Conservation (phyloP, 2,329 filamentous ascomycete genomes). For the Didymella segeticola region DNA sequence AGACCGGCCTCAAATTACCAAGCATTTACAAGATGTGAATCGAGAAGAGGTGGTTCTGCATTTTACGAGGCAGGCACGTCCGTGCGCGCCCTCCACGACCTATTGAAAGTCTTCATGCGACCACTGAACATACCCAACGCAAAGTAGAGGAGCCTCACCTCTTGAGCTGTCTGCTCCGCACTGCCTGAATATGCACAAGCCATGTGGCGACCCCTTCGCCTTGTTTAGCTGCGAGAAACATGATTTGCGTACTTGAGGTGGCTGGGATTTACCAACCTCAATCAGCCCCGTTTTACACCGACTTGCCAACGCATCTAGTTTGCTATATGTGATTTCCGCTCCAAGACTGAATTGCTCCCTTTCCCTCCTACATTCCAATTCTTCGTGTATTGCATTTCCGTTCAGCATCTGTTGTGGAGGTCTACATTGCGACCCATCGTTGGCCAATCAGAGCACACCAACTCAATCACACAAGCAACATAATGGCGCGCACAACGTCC, state of each 20-base stretch:
- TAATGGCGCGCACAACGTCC: constrained; percentile 25
- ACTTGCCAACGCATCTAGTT: constrained; percentile 8
- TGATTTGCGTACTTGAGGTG: constrained; percentile 26
- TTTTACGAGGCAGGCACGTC: not conserved
- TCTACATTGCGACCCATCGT: not conserved
- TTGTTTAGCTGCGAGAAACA: constrained; percentile 31
- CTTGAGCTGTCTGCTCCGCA: not conserved
- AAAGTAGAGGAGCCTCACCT: not conserved
- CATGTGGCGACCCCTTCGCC: constrained; percentile 18
- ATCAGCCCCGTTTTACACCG: constrained; percentile 28
- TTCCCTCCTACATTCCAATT: not conserved
- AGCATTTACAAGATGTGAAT: not conserved
- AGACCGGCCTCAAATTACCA: not conserved
- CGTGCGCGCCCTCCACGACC: not conserved
- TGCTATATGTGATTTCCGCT: constrained; percentile 4
- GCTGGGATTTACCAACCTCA: constrained; percentile 32
- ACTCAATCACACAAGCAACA: constrained; percentile 8
- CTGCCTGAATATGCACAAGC: constrained; percentile 25
- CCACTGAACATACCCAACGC: not conserved
- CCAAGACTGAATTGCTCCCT: not conserved
- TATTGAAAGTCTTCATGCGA: not conserved
- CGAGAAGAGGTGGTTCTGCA: not conserved
- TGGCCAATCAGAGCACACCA: constrained; percentile 22
- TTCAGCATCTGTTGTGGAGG: not conserved
- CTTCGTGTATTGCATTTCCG: not conserved